A percentile compares a stretch with the other conserved stretches of the same genome.
Conservation (phyloP, 1,139 yeast genomes). For the Scheffersomyces titani region DNA sequence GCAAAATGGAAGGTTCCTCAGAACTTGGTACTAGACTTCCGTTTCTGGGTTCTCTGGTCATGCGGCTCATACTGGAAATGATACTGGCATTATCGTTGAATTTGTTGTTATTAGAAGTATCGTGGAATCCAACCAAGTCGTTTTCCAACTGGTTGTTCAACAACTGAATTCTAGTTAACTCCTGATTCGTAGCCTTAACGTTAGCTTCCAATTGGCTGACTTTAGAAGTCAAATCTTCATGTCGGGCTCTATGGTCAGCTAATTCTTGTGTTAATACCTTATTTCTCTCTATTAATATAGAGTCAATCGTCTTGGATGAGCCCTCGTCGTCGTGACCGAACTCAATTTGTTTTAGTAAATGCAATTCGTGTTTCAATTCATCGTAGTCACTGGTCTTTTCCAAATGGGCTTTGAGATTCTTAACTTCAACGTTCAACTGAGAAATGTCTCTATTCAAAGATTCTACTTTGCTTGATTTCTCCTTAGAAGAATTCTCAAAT, state of each 20-base stretch:
- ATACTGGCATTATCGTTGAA: conserved; percentile 69
- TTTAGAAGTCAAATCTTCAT: conserved; percentile 38
- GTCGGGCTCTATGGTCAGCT: conserved; percentile 56
- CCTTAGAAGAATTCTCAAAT: conserved; percentile 31
- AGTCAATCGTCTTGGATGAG: conserved; percentile 28
- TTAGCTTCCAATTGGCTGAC: conserved; percentile 43
- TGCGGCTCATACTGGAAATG: conserved; percentile 60
- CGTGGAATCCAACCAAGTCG: conserved; percentile 61
- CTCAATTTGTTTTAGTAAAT: conserved; percentile 71
- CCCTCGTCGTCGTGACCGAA: conserved; percentile 49
- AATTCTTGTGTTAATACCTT: conserved; percentile 62
- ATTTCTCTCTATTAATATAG: conserved; percentile 58
- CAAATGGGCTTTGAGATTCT: conserved; percentile 47
- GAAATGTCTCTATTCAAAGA: conserved; percentile 46
- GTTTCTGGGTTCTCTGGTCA: conserved; percentile 33
- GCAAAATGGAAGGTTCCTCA: conserved; percentile 61
- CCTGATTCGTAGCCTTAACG: conserved; percentile 33
- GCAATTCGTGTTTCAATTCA: conserved; percentile 73
- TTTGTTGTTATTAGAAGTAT: conserved; percentile 34
- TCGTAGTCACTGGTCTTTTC: conserved; percentile 64
- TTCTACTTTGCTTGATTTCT: conserved; percentile 35
- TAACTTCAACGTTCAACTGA: conserved; percentile 52
- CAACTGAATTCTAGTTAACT: conserved; percentile 34
- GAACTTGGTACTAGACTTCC: conserved; percentile 32
- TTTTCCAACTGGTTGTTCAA: conserved; percentile 67